Conservation (phyloP, 495 filamentous ascomycete species). For the Penicillium manginii region DNA sequence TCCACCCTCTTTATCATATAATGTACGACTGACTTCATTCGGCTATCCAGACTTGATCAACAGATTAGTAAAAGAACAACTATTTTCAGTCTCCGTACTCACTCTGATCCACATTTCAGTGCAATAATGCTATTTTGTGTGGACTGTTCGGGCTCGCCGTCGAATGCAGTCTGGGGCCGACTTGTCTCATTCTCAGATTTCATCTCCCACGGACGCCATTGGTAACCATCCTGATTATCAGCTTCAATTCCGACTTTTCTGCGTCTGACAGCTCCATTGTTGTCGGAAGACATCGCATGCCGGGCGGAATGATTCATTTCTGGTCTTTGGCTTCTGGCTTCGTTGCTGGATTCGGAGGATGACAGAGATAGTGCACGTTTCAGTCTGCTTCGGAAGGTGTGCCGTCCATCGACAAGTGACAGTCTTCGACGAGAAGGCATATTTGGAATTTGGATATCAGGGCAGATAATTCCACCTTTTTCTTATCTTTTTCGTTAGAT, state of each 20-base stretch:
- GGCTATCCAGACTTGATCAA: background rate
- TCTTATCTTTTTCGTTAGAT: background rate
- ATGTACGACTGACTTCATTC: background rate
- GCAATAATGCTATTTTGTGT: background rate
- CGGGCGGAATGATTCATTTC: background rate
- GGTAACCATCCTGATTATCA: background rate
- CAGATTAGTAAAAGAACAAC: background rate
- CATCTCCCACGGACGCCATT: background rate
- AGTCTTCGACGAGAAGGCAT: background rate
- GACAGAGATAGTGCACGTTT: slow-evolving; percentile 5
- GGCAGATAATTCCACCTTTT: background rate
- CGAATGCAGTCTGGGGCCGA: background rate
- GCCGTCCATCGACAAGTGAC: background rate
- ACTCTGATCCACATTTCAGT: slow-evolving; percentile 2
- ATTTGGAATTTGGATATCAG: background rate
- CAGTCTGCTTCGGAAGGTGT: slow-evolving; percentile 1
- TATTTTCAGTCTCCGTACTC: background rate
- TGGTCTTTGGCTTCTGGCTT: background rate
- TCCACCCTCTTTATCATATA: background rate
- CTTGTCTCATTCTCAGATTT: background rate
- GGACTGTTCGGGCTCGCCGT: background rate
- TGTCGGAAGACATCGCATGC: background rate
- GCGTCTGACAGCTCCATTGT: background rate
- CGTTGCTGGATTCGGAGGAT: slow-evolving; percentile 3
- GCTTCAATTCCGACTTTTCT: background rate